phyloP scores from a whole-genome alignment of 768 basidiomycete species.

The Lactifluus rugatus region DNA sequence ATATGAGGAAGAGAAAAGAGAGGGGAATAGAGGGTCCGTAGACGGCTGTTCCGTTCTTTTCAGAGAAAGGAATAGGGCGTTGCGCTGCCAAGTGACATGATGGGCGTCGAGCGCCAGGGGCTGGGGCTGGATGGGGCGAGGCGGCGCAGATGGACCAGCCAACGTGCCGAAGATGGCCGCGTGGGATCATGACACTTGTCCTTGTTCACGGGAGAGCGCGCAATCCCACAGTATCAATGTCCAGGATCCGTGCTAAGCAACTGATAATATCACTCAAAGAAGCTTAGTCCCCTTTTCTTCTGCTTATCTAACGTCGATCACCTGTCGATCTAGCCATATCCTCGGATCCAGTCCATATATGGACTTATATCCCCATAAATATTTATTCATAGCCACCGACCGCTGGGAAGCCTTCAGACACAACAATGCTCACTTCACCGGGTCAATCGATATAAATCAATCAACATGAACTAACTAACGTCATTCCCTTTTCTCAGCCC shows the following conservation, averaged over 20 bases:
- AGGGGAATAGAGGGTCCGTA: not conserved
- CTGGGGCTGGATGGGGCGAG: not conserved
- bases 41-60: not conserved
- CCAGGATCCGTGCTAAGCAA: not conserved
- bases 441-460: no score
- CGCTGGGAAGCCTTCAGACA: no score
- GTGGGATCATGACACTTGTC: not conserved
- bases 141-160: not conserved
- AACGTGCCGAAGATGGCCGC: not conserved
- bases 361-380: not conserved
- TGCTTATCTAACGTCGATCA: not conserved
- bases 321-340: no score
- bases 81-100: not conserved
- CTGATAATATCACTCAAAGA: not conserved
- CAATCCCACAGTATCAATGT: no score
- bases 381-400: not conserved
- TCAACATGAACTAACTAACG: no score
- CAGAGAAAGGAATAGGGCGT: not conserved
- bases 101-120: slow-evolving; percentile 1
- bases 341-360: not conserved
- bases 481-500: no score
- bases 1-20: not conserved
- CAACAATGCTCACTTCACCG: no score
- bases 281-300: not conserved
- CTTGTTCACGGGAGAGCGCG: no score